Evolutionary conservation across 371 early-diverging fungal genomes (phyloP).

Genomic region (Mortierella sp.): DNA sequence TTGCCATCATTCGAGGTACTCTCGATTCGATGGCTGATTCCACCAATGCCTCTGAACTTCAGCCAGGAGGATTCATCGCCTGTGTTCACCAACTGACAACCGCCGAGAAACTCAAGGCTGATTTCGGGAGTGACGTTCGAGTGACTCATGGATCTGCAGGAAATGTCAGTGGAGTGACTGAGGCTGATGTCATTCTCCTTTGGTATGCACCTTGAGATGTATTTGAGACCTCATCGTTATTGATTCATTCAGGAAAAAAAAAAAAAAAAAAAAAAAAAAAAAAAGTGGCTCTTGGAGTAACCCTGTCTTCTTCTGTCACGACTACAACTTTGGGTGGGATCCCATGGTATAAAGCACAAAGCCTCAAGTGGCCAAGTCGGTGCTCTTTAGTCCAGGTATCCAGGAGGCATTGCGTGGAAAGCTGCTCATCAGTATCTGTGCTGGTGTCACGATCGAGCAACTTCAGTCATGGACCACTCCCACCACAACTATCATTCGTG

Average conservation of each 20-base stretch:
- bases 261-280: neutral
- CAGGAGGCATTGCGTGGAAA: constrained; percentile 53
- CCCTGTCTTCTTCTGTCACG: neutral
- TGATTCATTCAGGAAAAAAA: neutral
- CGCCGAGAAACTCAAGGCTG: constrained; percentile 31
- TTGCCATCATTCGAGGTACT: constrained; percentile 61
- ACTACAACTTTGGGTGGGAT: too few species aligned
- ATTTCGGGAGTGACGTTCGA: constrained; percentile 34
- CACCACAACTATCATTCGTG: constrained; percentile 57
- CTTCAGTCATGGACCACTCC: constrained; percentile 57
- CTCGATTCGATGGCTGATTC: constrained; percentile 40
- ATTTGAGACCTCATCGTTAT: too few species aligned
- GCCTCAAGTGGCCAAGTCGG: constrained; percentile 58
- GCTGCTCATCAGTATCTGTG: constrained; percentile 58
- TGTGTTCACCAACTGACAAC: constrained; percentile 57
- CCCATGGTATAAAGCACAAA: constrained; percentile 40
- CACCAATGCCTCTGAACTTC: constrained; percentile 16
- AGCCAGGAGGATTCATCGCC: constrained; percentile 54
- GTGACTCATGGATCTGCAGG: constrained; percentile 44
- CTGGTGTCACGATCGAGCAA: constrained; percentile 59
- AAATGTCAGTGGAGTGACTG: constrained; percentile 51
- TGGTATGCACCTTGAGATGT: constrained; percentile 42
- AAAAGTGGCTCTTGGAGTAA: neutral
- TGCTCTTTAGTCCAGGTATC: constrained; percentile 54
- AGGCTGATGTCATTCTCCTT: constrained; percentile 55